Percentiles rank a stretch among this genome's conserved stretches.
These are phyloP conservation scores for Sphaerulina musiva DNA, from an alignment of 2,329 filamentous ascomycete genomes.

Conservation along the genomic window DNA sequence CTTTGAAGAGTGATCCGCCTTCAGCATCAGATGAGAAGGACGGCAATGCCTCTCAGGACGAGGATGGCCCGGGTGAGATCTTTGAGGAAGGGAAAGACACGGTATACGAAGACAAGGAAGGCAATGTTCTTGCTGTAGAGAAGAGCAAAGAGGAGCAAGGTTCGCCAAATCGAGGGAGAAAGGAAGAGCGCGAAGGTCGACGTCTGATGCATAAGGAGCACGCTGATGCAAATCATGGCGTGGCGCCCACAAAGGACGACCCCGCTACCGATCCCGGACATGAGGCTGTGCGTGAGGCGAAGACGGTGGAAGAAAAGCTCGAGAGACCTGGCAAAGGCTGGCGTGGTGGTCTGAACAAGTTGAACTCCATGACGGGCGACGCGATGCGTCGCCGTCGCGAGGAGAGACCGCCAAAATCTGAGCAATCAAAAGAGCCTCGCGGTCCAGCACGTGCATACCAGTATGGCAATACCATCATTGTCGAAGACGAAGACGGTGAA, in stretches of 20 bases:
- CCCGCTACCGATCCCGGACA: conserved; percentile 39
- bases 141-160: conserved; percentile 37
- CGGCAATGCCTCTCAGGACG: conserved; percentile 16
- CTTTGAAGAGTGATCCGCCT: conserved; percentile 33
- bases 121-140: conserved; percentile 71
- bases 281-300: conserved; percentile 52
- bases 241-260: conserved; percentile 45
- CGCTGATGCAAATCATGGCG: conserved; percentile 35
- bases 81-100: conserved; percentile 76
- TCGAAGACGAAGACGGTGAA: conserved; percentile 80
- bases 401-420: conserved; percentile 32
- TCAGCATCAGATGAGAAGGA: conserved; percentile 19
- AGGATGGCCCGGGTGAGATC: conserved; percentile 51
- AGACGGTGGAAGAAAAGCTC: conserved; percentile 68
- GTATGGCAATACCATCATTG: conserved; percentile 82
- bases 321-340: conserved; percentile 37
- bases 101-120: conserved; percentile 77
- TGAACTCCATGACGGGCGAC: conserved; percentile 36
- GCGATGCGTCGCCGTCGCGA: conserved; percentile 37
- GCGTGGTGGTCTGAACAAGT: conserved; percentile 39
- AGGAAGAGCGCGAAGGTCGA: conserved; percentile 50
- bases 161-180: conserved; percentile 55
- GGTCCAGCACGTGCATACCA: conserved; percentile 78
- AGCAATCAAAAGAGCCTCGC: conserved; percentile 46
- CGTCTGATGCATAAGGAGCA: conserved; percentile 50